Percentiles rank a stretch among this genome's conserved stretches.
phyloP scores from a whole-genome alignment of 2,329 filamentous ascomycete species.

The Diplodia seriata region DNA sequence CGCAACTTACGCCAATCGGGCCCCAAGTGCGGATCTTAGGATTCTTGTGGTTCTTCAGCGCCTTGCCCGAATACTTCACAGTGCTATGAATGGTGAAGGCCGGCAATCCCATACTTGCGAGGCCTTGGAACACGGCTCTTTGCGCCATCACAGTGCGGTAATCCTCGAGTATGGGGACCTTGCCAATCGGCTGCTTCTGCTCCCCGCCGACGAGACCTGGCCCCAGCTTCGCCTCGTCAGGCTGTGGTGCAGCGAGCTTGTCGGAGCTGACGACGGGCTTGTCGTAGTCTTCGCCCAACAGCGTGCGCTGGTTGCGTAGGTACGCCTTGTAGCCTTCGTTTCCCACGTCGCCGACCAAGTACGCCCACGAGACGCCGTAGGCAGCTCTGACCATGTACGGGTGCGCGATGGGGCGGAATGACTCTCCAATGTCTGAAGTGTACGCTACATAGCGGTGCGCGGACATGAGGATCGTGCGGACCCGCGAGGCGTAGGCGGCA shows the following conservation, averaged over 20 bases:
- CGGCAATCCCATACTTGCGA: conserved; percentile 93
- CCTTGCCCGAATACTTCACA: conserved; percentile 84
- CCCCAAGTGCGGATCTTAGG: conserved; percentile 77
- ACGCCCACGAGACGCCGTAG: conserved; percentile 92
- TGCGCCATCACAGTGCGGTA: conserved; percentile 91
- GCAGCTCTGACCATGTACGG: conserved; percentile 80
- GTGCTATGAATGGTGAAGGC: conserved; percentile 94
- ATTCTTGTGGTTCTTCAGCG: conserved; percentile 85
- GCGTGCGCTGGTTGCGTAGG: conserved; percentile 77
- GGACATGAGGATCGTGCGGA: conserved; percentile 85
- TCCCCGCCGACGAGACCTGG: conserved; percentile 35
- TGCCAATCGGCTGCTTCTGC: conserved; percentile 40
- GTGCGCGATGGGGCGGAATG: conserved; percentile 90
- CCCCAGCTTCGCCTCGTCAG: conserved; percentile 39
- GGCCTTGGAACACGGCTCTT: conserved; percentile 84
- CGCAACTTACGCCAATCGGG: conserved; percentile 79
- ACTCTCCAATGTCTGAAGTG: conserved; percentile 95
- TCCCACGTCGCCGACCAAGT: conserved; percentile 86
- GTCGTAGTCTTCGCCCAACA: conserved; percentile 68
- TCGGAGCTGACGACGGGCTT: conserved; percentile 42
- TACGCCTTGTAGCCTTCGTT: conserved; percentile 98
- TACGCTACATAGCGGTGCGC: conserved; percentile 97
- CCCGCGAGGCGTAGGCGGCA: conserved; percentile 85
- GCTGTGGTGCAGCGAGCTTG: conserved; percentile 29
- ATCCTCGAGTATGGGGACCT: conserved; percentile 80